Conservation (phyloP, 2,329 filamentous ascomycete species). For the Pseudocercospora crystallina region DNA sequence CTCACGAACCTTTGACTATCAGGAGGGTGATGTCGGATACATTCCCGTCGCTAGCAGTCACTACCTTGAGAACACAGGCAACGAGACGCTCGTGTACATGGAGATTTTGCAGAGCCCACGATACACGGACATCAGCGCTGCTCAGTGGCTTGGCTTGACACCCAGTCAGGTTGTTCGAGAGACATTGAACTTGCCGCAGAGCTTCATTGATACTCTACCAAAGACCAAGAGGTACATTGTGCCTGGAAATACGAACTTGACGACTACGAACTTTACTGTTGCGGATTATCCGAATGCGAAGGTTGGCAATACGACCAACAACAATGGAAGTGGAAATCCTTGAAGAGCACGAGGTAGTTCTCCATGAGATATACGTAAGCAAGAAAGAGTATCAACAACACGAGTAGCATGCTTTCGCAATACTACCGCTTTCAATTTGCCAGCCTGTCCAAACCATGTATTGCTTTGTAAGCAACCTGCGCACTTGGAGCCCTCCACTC, state of each 20-base stretch:
- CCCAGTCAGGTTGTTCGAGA: conserved; percentile 40
- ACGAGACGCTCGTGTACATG: conserved; percentile 57
- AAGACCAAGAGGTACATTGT: conserved; percentile 41
- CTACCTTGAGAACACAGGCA: conserved; percentile 62
- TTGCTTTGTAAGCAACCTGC: conserved; percentile 2
- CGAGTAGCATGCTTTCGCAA: too few relatives aligned
- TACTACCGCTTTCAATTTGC: too few relatives aligned
- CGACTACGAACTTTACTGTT: conserved; percentile 37
- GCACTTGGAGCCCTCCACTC: too few relatives aligned
- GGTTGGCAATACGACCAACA: too few relatives aligned
- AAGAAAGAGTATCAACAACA: too few relatives aligned
- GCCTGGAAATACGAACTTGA: conserved; percentile 37
- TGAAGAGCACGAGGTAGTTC: too few relatives aligned
- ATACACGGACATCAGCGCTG: conserved; percentile 55
- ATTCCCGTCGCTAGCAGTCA: conserved; percentile 56
- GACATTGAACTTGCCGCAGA: conserved; percentile 22
- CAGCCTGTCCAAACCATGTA: too few relatives aligned
- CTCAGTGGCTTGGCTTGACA: conserved; percentile 58
- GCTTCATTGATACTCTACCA: conserved; percentile 33
- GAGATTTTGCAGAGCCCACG: conserved; percentile 57
- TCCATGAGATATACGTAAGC: too few relatives aligned
- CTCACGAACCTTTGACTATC: conserved; percentile 47
- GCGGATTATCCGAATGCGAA: not conserved
- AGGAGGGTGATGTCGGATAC: conserved; percentile 57
- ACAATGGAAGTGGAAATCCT: too few relatives aligned